Base-by-base conservation (phyloP, 192 early-diverging fungal genomes). In the Linnemannia elongata region DNA sequence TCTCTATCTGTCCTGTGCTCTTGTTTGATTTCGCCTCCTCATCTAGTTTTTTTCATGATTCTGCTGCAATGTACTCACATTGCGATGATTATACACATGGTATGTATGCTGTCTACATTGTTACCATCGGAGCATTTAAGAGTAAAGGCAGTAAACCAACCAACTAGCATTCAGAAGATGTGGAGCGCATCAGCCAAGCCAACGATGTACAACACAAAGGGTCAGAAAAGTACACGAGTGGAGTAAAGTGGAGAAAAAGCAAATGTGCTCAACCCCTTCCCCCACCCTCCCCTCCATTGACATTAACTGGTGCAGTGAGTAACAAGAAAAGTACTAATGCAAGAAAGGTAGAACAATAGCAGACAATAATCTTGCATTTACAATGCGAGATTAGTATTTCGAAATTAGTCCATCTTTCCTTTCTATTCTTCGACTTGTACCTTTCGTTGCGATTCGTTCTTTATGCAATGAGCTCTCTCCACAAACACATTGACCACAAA, bases 401-500 rank as follows among this genome's bases (percentile, higher is more conserved):
- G 20, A 52, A 52, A 52, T 18, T 45, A 5, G 49, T 3, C 17
- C 49, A 52, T 52, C 49, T 52, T 15, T 52, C 18, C 20, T 22
- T 52, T 30, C n/a, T 30, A 7, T 66, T 66, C 27, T 6, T 66
- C 33, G 30, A 12, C 33, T 33, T 15, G n/a, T 33, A 13, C n/a
- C 4, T 60, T 60, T 30, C 6, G 55, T 24, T 60, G 24, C 1
- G 55, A 27, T 27, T 27, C 1, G 9, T 60, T 9, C 55, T 1
- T 60, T 60, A 9, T 60, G 60, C 30, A 33, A 13, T 4, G 13
- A 33, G 60, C 60, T 66, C 60, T 66, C 60, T 33, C 30, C 60
- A 72, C 39, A 72, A 72, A 44, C 70, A n/a, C 70, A 72, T 72
- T 44, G 70, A 24, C 39, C 38, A 72, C 70, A 72, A 72, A 42